Base-by-base conservation (phyloP, 805 yeast genomes). In the Wickerhamomyces sydowiorum region DNA sequence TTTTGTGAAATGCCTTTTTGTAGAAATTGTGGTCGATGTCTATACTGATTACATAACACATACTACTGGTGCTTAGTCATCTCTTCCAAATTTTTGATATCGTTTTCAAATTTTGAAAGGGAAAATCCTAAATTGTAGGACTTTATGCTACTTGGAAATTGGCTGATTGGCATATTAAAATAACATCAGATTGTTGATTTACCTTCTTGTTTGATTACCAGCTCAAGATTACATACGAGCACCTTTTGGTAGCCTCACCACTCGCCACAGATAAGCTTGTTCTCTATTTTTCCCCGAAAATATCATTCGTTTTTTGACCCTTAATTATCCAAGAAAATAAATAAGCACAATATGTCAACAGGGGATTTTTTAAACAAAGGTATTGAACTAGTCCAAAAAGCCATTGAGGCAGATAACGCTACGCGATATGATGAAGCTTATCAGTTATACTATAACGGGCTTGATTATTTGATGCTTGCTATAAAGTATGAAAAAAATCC, bases 381-480 rank as follows among this genome's bases (percentile, higher is more conserved):
- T n/a, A 89, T 93, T 20, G 96, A 89, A 48, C 73, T 89, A 29
- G 95, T 93, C 17, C 95, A 89, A 59, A 84, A 83, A 62, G 99
- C 99, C 20, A 89, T 93, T 42, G 96, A 89, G 60, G 88, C 95
- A 6, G 99, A 93, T 60, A 80, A 87, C 15, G 89, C 89, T 20
- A 82, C 91, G 40, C 75, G 82, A 50, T 91, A 90, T 54, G 96
- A 87, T 40, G 98, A 93, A 52, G 98, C 99, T 0, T 91, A 91
- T 63, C 86, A 88, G 46, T 75, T 87, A 36, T 93, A 93, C 65
- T 90, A 86, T 67, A 86, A 86, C 54, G 97, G 97, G 2, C 70
- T 93, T 42, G 98, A 93, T 62, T 93, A 93, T 65, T 71, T 93
- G 54, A 89, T 93, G 96, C 72, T 89, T 51, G 99, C 99, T 5